A percentile compares a stretch with the other conserved stretches of the same genome.
Conservation (phyloP, 2,329 filamentous ascomycete genomes). For the Alternaria sp. region DNA sequence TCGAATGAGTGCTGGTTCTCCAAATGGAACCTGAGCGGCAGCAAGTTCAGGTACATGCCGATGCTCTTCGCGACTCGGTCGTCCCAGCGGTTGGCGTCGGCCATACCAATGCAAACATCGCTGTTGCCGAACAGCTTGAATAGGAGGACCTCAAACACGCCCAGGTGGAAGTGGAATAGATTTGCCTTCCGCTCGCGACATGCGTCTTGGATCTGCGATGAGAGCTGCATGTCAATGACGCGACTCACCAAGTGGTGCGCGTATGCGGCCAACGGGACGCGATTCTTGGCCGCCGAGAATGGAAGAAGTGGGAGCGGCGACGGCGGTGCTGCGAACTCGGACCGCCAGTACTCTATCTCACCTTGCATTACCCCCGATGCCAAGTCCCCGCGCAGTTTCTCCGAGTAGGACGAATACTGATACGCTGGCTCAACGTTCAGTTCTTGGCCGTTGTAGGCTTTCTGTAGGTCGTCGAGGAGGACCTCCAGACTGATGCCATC, state of each 20-base stretch:
- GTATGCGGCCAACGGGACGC: not conserved
- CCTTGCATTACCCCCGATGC: not conserved
- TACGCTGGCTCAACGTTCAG: slow-evolving; percentile 13
- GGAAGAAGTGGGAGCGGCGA: not conserved
- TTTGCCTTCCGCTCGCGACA: not conserved
- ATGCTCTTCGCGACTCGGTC: slow-evolving; percentile 43
- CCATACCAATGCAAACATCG: slow-evolving; percentile 57
- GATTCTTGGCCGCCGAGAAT: not conserved
- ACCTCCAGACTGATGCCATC: slow-evolving; percentile 56
- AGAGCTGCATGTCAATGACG: not conserved
- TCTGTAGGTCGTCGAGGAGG: slow-evolving; percentile 54
- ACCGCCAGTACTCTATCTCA: not conserved
- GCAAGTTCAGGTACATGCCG: slow-evolving; percentile 58
- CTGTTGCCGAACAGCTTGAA: slow-evolving; percentile 13
- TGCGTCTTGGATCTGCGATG: not conserved
- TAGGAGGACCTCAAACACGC: slow-evolving; percentile 44
- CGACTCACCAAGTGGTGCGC: not conserved
- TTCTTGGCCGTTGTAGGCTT: slow-evolving; percentile 46
- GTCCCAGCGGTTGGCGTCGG: slow-evolving; percentile 53
- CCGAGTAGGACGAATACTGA: not conserved
- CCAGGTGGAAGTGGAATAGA: slow-evolving; percentile 40
- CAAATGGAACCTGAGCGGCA: slow-evolving; percentile 52
- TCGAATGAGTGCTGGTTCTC: slow-evolving; percentile 31
- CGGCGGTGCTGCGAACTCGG: not conserved
- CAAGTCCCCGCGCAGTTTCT: not conserved